Percentiles rank a stretch among this genome's conserved stretches.
phyloP scores from a whole-genome alignment of 2,329 filamentous ascomycete genomes.

The Colletotrichum sp. region DNA sequence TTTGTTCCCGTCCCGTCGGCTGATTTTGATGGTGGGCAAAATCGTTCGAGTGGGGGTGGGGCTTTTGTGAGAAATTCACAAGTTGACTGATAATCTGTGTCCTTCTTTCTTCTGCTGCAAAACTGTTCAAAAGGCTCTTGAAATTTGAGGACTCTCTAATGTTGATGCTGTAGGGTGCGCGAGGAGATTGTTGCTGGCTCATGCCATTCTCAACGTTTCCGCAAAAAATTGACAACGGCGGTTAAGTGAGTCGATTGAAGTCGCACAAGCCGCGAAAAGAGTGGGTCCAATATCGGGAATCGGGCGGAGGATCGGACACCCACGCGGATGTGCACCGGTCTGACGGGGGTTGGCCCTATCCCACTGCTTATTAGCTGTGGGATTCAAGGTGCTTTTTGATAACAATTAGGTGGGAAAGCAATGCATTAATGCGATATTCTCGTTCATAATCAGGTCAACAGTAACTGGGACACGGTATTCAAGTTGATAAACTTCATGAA shows the following conservation, averaged over 20 bases:
- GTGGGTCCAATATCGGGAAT: not conserved
- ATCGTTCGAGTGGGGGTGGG: not conserved
- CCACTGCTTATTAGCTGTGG: not conserved
- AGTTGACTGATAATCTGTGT: too few species aligned
- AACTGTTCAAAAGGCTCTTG: not conserved
- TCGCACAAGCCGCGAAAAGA: not conserved
- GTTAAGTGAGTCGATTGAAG: not conserved
- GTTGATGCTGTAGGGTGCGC: not conserved
- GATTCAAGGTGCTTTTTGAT: not conserved
- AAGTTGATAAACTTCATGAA: not conserved
- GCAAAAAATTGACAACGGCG: not conserved
- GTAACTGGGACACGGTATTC: not conserved
- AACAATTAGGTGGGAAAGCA: too few species aligned
- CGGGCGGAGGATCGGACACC: not conserved
- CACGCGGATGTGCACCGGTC: not conserved
- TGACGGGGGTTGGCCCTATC: not conserved
- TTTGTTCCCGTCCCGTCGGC: not conserved
- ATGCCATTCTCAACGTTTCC: not conserved
- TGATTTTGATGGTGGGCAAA: not conserved
- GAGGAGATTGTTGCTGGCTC: not conserved
- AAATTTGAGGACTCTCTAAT: rapidly evolving
- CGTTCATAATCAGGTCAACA: not conserved
- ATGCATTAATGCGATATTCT: not conserved
- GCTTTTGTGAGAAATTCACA: not conserved
- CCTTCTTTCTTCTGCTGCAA: too few species aligned